Evolutionary conservation across 2,329 filamentous ascomycete genomes (phyloP), one percentile per base, ranked within the genome.

Genomic region (Fonsecaea pedrosoi): DNA sequence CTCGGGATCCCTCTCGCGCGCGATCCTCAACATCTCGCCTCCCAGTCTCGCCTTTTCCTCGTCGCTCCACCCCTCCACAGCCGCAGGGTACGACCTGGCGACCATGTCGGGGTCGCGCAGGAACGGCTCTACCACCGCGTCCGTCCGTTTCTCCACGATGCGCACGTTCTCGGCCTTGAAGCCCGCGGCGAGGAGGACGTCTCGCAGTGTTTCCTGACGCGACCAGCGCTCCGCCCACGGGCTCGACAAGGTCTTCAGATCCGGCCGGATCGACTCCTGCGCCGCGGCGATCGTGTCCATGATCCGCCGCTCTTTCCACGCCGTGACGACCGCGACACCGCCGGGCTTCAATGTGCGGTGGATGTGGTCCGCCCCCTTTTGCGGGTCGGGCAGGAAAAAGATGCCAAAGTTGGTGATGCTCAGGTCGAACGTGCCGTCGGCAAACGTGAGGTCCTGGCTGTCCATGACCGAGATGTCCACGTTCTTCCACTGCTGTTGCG

Each of bases 271-370:
- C 18, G 7, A 18, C 32, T 40, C 48, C 38, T 64, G 61, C 18
- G 61, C 61, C 2, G 6, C 34, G 10, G 13, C 34, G 54, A 64
- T 34, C 38, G 61, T 64, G 18, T 64, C 54, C 61, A 64, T 64
- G 15, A 64, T 45, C 18, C 21, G 40, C n/a, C 62, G 40, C 15
- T 55, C 6, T 34, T 70, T 70, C 71, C 71, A 73, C 0, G 64
- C 64, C 15, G 70, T 73, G 4, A 71, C 38, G 3, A 60, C 54
- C 0, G 72, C 69, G 3, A 61, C 45, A 13, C 71, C 70, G 13
- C 63, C 64, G 15, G 67, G 62, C 34, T 69, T 69, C 10, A 73
- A 64, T 7, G 70, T 70, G 62, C 71, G 71, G 50, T 71, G 61
- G 10, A 73, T 65, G n/a, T 73, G 62, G 1, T 57, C 45, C 3